Evolutionary conservation across 805 yeast species (phyloP), one percentile per base, ranked within the genome.

Genomic region (Cyberlindnera maclurae): DNA sequence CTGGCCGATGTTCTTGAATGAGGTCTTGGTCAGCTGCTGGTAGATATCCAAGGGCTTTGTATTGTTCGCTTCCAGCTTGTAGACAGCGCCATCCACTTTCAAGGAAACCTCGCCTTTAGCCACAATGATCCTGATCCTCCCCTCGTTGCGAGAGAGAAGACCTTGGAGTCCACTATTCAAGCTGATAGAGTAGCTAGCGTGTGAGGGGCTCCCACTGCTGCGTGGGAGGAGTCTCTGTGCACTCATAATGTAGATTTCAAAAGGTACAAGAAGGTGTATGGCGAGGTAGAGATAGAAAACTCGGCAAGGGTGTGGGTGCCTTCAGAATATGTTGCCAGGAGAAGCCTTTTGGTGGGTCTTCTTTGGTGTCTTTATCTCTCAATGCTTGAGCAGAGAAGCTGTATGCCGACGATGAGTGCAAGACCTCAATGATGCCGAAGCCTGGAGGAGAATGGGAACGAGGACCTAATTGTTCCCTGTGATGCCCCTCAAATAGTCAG

Each of bases 1-100:
- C 0, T 31, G 8, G 3, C 56, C 56, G n/a, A 54, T 34, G 27
- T 42, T 45, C 37, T 48, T 50, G 40, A 48, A 49, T 3, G 53
- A 41, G 2, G 51, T 36, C 12, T 31, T 37, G 4, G 55, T 47
- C 24, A 54, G 44, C 36, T 52, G 54, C 31, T 46, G 49, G 38
- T 45, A 55, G 4, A 57, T 34, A 22, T 49, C 51, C 8, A 43
- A 18, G 31, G 39, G 31, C 3, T 46, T n/a, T 2, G 29, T 13
- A 24, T 37, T 46, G 9, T 24, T 24, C 26, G 31, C 20, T 4
- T 43, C 45, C 13, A 46, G 27, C 10, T 37, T 37, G 13, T 36
- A 31, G 2, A 33, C 10, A 12, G 32, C 15, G 27, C 38, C 33
- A 3, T 42, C 40, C 4, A 53, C 29, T 29, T 48, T 44, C 9